phyloP scores from a whole-genome alignment of 805 yeast species.

The Saturnispora halmiae region DNA sequence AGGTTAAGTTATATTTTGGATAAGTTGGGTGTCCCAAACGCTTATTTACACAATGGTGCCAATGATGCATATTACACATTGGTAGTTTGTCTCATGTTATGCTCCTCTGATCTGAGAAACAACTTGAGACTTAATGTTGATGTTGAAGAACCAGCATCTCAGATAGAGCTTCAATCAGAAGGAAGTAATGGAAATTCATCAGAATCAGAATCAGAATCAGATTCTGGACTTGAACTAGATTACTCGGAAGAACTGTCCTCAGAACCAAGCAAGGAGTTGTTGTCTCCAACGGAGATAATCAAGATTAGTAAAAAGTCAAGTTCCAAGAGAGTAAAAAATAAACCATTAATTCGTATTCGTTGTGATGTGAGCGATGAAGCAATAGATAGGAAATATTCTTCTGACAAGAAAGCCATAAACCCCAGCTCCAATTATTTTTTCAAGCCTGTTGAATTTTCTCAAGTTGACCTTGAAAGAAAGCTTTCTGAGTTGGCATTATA shows the following conservation, averaged over 20 bases:
- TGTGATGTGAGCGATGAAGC: slow-evolving; percentile 16
- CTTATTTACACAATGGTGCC: slow-evolving; percentile 27
- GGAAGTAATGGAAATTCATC: too few relatives aligned
- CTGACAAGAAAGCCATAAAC: slow-evolving; percentile 2
- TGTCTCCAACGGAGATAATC: slow-evolving; percentile 5
- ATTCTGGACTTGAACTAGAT: slow-evolving; percentile 5
- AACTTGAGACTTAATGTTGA: slow-evolving; percentile 12
- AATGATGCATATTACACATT: slow-evolving; percentile 28
- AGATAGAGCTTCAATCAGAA: background rate
- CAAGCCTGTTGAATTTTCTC: slow-evolving; percentile 11
- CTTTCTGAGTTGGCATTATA: slow-evolving; percentile 12
- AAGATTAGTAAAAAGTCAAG: slow-evolving; percentile 2
- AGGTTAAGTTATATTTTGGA: slow-evolving; percentile 22
- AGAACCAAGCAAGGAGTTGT: background rate
- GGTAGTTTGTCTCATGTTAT: slow-evolving; percentile 21
- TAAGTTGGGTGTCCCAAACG: slow-evolving; percentile 23
- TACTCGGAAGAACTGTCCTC: too few relatives aligned
- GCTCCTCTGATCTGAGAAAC: slow-evolving; percentile 22
- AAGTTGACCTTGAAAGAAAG: slow-evolving; percentile 7
- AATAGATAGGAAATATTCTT: slow-evolving; percentile 10
- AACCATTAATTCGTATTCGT: slow-evolving; percentile 9
- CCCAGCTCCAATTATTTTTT: slow-evolving; percentile 14
- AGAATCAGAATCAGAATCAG: background rate
- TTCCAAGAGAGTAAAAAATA: slow-evolving; percentile 9
- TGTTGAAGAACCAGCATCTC: background rate